Conservation (phyloP, 2,329 filamentous ascomycete genomes). For the Pseudopithomyces maydicus region DNA sequence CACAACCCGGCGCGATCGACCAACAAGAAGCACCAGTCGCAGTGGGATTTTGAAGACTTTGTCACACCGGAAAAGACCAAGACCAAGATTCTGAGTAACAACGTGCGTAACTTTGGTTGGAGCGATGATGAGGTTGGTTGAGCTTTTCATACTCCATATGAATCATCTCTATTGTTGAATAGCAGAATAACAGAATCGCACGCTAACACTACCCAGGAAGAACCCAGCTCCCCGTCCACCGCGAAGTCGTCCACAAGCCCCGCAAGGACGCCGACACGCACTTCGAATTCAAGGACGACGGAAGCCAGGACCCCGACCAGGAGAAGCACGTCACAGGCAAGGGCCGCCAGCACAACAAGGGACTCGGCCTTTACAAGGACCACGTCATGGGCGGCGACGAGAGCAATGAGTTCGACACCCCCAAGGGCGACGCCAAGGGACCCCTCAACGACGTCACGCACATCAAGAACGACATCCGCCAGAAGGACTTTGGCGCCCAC, state of each 20-base stretch:
- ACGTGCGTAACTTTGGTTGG: conserved; percentile 77
- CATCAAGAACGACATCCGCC: conserved; percentile 73
- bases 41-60: conserved; percentile 91
- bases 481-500: conserved; percentile 77
- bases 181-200: not conserved
- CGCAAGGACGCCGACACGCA: conserved; percentile 82
- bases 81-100: conserved; percentile 67
- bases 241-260: conserved; percentile 66
- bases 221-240: conserved; percentile 62
- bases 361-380: conserved; percentile 76
- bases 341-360: conserved; percentile 66
- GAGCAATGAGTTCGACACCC: conserved; percentile 54
- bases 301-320: conserved; percentile 60
- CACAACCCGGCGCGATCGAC: conserved; percentile 31
- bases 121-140: conserved; percentile 67
- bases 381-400: conserved; percentile 63
- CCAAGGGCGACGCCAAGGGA: conserved; percentile 41
- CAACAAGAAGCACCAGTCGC: conserved; percentile 66
- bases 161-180: too few relatives aligned
- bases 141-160: conserved; percentile 12
- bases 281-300: conserved; percentile 83
- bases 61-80: conserved; percentile 78
- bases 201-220: conserved; percentile 49
- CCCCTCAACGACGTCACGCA: conserved; percentile 71
- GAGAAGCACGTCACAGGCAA: conserved; percentile 42